Percentiles rank a stretch among this genome's conserved stretches.
phyloP scores from a whole-genome alignment of 2,329 filamentous ascomycete genomes.

The Neofusicoccum sp. region DNA sequence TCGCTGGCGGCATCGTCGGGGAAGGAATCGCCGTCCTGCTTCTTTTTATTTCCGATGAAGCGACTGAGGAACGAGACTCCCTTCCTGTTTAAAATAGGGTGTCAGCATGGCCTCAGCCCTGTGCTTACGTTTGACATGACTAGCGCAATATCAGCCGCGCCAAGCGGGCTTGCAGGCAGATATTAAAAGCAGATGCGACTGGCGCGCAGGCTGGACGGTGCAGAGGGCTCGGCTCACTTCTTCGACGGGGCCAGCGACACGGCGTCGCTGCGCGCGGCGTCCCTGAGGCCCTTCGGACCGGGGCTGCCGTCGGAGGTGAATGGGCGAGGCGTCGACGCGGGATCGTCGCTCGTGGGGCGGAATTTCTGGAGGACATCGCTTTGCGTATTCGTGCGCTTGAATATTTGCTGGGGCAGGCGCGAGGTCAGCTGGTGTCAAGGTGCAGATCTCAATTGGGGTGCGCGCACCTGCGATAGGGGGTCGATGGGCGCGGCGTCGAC shows the following conservation, averaged over 20 bases:
- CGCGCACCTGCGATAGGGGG: conserved; percentile 64
- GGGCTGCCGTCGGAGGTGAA: conserved; percentile 52
- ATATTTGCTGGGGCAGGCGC: conserved; percentile 46
- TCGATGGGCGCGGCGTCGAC: conserved; percentile 53
- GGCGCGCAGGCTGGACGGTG: conserved; percentile 1
- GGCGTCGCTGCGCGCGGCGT: conserved; percentile 4
- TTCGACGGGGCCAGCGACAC: conserved; percentile 10
- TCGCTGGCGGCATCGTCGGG: conserved; percentile 49
- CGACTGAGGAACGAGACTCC: conserved; percentile 87
- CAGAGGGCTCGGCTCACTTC: conserved; percentile 32
- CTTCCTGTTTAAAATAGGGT: conserved; percentile 58
- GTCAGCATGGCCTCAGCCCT: conserved; percentile 14
- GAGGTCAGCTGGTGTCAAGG: not conserved
- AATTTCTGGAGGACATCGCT: conserved; percentile 57
- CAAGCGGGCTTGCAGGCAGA: not conserved
- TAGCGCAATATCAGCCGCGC: conserved; percentile 13
- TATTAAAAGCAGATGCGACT: not conserved
- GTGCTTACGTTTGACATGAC: conserved; percentile 17
- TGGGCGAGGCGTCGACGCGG: conserved; percentile 28
- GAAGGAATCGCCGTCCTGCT: conserved; percentile 37
- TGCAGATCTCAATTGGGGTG: conserved; percentile 17
- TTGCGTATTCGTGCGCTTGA: conserved; percentile 66
- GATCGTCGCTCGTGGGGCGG: conserved; percentile 47
- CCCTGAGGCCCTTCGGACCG: conserved; percentile 28
- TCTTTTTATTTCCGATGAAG: conserved; percentile 75